A percentile compares a stretch with the other conserved stretches of the same genome.
phyloP scores from a whole-genome alignment of 1,284 basidiomycete genomes.

The Flammula alnicola region DNA sequence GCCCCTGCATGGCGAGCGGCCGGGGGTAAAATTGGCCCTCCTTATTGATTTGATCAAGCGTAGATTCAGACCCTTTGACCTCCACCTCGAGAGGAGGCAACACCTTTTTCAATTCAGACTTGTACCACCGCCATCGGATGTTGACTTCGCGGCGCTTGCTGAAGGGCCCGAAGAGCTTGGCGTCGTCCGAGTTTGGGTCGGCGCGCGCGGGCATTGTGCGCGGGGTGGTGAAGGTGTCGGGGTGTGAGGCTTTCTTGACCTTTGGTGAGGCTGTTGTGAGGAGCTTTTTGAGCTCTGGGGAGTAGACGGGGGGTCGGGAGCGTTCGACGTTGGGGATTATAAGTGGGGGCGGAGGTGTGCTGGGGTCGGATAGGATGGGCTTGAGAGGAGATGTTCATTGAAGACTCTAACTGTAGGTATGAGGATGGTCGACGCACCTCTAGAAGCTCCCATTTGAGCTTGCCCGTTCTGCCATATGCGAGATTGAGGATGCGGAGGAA shows the following conservation, averaged over 20 bases:
- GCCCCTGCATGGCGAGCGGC: slow-evolving; percentile 49
- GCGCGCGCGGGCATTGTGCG: slow-evolving; percentile 60
- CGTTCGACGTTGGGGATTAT: slow-evolving; percentile 57
- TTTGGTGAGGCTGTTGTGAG: no score
- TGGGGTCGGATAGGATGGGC: slow-evolving; percentile 58
- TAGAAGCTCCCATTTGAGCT: slow-evolving; percentile 67
- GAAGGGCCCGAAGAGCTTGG: slow-evolving; percentile 61
- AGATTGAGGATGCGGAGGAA: slow-evolving; percentile 66
- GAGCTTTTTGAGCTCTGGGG: slow-evolving; percentile 60
- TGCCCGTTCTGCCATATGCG: slow-evolving; percentile 83
- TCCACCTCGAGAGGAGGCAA: slow-evolving; percentile 58
- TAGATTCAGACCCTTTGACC: slow-evolving; percentile 5
- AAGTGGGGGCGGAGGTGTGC: slow-evolving; percentile 41
- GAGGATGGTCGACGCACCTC: slow-evolving; percentile 43
- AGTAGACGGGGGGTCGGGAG: slow-evolving; percentile 66
- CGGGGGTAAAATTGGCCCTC: slow-evolving; percentile 29
- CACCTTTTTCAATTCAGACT: slow-evolving; percentile 55
- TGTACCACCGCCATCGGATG: slow-evolving; percentile 70
- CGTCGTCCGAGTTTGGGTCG: slow-evolving; percentile 61
- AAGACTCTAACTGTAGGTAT: slow-evolving; percentile 43
- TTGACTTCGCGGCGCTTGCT: slow-evolving; percentile 77
- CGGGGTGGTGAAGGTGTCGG: slow-evolving; percentile 48
- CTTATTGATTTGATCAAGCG: not conserved
- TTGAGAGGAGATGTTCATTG: slow-evolving; percentile 61
- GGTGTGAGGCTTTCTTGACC: slow-evolving; percentile 46